Percentiles rank a stretch among this genome's conserved stretches.
phyloP scores from a whole-genome alignment of 1,284 basidiomycete species.

The Leccinum pachyderme region DNA sequence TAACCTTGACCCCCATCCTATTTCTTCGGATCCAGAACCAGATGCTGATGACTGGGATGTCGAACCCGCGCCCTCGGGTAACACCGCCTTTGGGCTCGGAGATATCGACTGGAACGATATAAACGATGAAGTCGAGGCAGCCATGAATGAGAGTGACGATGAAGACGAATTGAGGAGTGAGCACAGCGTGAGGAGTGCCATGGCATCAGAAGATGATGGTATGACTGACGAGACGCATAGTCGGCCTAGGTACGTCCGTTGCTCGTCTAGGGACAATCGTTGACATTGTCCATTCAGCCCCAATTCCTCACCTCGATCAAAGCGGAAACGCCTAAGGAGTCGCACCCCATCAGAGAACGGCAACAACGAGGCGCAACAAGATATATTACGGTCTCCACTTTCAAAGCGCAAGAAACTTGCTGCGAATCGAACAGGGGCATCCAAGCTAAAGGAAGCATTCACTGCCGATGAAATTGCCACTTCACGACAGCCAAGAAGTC shows the following conservation, averaged over 20 bases:
- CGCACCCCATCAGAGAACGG: conserved; percentile 62
- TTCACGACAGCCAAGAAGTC: conserved; percentile 32
- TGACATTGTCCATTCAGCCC: conserved; percentile 35
- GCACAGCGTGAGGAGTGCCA: conserved; percentile 34
- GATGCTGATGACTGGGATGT: conserved; percentile 64
- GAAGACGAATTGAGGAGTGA: conserved; percentile 38
- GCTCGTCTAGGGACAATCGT: conserved; percentile 6
- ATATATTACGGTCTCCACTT: conserved; percentile 59
- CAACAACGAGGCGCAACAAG: conserved; percentile 37
- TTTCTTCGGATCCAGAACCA: conserved; percentile 65
- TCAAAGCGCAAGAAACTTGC: conserved; percentile 75
- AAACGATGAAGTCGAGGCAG: conserved; percentile 85
- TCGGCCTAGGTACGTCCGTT: conserved; percentile 28
- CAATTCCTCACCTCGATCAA: conserved; percentile 46
- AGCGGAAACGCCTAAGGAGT: conserved; percentile 69
- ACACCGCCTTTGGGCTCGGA: conserved; percentile 44
- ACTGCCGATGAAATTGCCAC: conserved; percentile 54
- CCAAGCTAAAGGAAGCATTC: conserved; percentile 65
- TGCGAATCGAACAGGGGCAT: conserved; percentile 58
- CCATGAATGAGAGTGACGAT: conserved; percentile 75
- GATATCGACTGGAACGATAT: conserved; percentile 76
- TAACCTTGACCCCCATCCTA: conserved; percentile 50
- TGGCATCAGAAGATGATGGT: conserved; percentile 32
- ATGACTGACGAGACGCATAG: conserved; percentile 31
- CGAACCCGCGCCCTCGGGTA: conserved; percentile 36